phyloP scores from a whole-genome alignment of 441 rosid genomes.

The Corymbia calophylla region DNA sequence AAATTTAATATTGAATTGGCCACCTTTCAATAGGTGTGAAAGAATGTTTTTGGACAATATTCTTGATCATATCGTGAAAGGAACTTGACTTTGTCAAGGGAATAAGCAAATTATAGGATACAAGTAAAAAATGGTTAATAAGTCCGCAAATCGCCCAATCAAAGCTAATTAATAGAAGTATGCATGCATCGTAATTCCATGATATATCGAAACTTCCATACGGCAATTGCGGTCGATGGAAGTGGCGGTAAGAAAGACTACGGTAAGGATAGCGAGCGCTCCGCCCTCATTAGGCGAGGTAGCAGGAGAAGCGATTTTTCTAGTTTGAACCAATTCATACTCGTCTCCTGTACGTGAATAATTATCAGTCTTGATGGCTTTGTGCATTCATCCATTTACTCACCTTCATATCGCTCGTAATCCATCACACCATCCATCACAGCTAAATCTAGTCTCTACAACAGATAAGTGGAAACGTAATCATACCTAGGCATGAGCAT shows the following conservation, averaged over 20 bases:
- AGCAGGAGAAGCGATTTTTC: neutral
- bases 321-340: neutral
- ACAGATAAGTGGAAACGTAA: neutral
- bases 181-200: neutral
- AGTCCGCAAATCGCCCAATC: neutral
- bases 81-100: neutral
- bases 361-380: neutral
- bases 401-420: neutral
- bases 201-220: neutral
- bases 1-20: rapidly evolving
- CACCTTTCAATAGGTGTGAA: rapidly evolving
- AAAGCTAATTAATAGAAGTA: neutral
- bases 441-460: neutral
- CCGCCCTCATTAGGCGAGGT: neutral
- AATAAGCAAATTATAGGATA: neutral
- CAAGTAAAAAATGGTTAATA: neutral
- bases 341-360: neutral
- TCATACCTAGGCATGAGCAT: neutral
- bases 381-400: neutral
- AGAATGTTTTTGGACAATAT: neutral
- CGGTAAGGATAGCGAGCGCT: neutral
- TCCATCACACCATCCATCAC: neutral
- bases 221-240: neutral
- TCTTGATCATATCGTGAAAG: neutral
- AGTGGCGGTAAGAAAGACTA: neutral